These are phyloP conservation scores for Detonula confervacea DNA, from an alignment of 352 stramenopile species.

Conservation along the genomic window DNA sequence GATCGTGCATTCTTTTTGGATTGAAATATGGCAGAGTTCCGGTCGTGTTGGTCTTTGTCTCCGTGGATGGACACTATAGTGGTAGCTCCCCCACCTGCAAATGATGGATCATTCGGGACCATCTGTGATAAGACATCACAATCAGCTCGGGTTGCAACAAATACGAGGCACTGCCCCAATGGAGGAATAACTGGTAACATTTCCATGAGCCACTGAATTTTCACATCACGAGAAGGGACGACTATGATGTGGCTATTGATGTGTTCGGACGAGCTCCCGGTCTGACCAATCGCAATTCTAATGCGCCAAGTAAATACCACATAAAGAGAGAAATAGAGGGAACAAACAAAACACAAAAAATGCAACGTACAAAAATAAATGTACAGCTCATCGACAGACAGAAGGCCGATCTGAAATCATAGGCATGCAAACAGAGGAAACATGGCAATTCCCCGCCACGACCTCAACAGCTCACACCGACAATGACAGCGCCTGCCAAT, in stretches of 20 bases:
- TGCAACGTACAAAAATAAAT: too few relatives aligned
- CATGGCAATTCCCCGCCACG: too few relatives aligned
- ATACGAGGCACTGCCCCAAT: constrained; percentile 73
- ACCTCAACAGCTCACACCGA: constrained; percentile 89
- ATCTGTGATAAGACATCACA: constrained; percentile 62
- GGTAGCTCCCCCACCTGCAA: neutral
- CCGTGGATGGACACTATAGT: constrained; percentile 91
- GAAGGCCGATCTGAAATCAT: constrained; percentile 51
- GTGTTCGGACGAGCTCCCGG: constrained; percentile 64
- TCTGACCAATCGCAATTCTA: constrained; percentile 68
- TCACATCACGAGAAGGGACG: constrained; percentile 58
- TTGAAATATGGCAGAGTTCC: constrained; percentile 90
- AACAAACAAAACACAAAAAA: too few relatives aligned
- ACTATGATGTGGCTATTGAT: constrained; percentile 78
- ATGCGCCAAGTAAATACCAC: neutral
- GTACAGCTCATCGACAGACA: constrained; percentile 19
- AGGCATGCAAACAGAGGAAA: too few relatives aligned
- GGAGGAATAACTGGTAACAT: constrained; percentile 63
- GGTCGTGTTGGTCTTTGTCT: constrained; percentile 94
- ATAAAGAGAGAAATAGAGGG: too few relatives aligned
- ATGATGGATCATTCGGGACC: constrained; percentile 24
- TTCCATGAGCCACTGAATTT: constrained; percentile 70
- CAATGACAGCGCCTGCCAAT: constrained; percentile 99
- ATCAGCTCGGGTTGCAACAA: constrained; percentile 71
- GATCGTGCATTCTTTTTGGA: constrained; percentile 92